phyloP scores from a whole-genome alignment of 2,329 filamentous ascomycete species.

The Aulographum hederae region DNA sequence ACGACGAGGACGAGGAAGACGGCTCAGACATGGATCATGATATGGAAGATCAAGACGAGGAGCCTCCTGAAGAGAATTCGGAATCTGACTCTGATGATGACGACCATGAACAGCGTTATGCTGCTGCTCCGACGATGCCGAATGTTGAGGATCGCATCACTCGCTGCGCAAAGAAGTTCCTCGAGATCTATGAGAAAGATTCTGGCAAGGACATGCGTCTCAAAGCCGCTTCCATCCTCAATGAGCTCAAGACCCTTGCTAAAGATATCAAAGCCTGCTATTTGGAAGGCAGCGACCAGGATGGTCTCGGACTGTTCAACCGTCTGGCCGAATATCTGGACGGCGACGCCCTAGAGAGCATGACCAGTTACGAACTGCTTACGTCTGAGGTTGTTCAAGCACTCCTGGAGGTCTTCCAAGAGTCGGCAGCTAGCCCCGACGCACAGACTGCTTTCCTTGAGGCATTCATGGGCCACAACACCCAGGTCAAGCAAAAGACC shows the following conservation, averaged over 20 bases:
- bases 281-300: slow-evolving; percentile 17
- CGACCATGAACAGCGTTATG: slow-evolving; percentile 14
- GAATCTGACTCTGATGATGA: slow-evolving; percentile 48
- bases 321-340: slow-evolving; percentile 72
- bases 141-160: slow-evolving; percentile 58
- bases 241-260: slow-evolving; percentile 53
- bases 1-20: slow-evolving; percentile 25
- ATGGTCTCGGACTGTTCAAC: slow-evolving; percentile 49
- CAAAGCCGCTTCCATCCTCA: slow-evolving; percentile 60
- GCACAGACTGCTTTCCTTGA: slow-evolving; percentile 75
- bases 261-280: slow-evolving; percentile 57
- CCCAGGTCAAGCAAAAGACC: slow-evolving; percentile 42
- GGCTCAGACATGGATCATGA: slow-evolving; percentile 22
- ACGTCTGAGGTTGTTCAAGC: slow-evolving; percentile 78
- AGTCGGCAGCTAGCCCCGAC: slow-evolving; percentile 32
- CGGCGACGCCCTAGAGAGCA: slow-evolving; percentile 72
- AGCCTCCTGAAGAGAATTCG: slow-evolving; percentile 31
- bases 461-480: slow-evolving; percentile 69
- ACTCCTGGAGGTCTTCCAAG: slow-evolving; percentile 61
- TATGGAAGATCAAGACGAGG: slow-evolving; percentile 32
- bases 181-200: slow-evolving; percentile 66
- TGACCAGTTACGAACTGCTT: slow-evolving; percentile 86
- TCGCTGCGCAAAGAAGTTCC: slow-evolving; percentile 60
- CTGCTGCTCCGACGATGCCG: slow-evolving; percentile 12
- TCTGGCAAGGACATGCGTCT: slow-evolving; percentile 56